These are phyloP conservation scores for Goffeauzyma gilvescens DNA, from an alignment of 768 basidiomycete species.

Conservation along the genomic window DNA sequence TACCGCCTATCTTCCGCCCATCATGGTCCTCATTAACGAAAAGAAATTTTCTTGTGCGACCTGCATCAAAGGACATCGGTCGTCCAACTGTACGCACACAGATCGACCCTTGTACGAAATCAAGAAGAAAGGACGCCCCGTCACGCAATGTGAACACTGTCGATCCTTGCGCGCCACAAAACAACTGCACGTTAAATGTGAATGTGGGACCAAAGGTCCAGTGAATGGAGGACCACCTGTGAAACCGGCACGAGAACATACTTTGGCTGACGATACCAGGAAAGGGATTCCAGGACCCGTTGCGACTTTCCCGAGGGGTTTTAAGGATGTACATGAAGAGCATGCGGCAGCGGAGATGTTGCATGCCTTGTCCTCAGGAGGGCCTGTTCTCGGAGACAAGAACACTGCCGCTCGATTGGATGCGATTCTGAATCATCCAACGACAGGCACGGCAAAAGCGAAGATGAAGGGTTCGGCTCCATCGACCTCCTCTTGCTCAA, in stretches of 20 bases:
- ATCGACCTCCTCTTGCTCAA: too few species aligned
- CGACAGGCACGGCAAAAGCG: too few species aligned
- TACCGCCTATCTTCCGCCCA: background rate
- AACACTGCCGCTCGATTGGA: slow-evolving; percentile 6
- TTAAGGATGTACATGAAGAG: slow-evolving; percentile 29
- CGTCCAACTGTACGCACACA: slow-evolving; percentile 66
- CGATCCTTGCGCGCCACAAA: slow-evolving; percentile 35
- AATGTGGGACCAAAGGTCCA: slow-evolving; percentile 38
- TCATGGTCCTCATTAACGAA: slow-evolving; percentile 29
- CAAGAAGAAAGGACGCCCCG: slow-evolving; percentile 79
- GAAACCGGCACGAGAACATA: background rate
- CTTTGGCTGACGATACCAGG: slow-evolving; percentile 5
- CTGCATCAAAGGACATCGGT: slow-evolving; percentile 87
- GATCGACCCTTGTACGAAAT: slow-evolving; percentile 82
- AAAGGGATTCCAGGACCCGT: slow-evolving; percentile 21
- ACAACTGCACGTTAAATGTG: slow-evolving; percentile 64
- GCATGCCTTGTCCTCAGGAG: slow-evolving; percentile 11
- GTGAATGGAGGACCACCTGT: too few species aligned
- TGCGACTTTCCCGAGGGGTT: slow-evolving; percentile 26
- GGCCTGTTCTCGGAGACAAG: too few species aligned
- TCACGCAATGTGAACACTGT: slow-evolving; percentile 74
- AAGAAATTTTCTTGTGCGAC: slow-evolving; percentile 39
- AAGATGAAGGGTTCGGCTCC: too few species aligned
- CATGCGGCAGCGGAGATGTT: slow-evolving; percentile 26
- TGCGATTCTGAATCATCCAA: too few species aligned